Conservation (phyloP, 2,329 filamentous ascomycete species). For the Penicillium crustosum region DNA sequence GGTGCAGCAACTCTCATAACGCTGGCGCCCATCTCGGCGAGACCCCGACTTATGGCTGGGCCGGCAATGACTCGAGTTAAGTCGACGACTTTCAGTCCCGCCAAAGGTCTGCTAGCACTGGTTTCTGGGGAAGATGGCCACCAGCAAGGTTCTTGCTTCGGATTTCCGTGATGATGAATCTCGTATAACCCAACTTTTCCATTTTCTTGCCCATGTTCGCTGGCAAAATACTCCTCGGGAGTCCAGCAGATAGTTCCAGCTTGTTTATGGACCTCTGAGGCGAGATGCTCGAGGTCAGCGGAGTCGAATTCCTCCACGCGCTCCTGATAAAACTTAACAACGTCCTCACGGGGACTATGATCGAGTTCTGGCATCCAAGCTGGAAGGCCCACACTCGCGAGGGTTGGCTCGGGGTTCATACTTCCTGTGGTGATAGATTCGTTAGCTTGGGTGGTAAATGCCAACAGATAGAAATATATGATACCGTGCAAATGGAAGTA, state of each 20-base stretch:
- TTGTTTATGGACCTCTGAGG: too few species aligned
- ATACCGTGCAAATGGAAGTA: background rate
- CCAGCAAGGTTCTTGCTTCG: too few species aligned
- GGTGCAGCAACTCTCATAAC: constrained; percentile 57
- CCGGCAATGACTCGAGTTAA: constrained; percentile 52
- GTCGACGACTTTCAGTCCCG: constrained; percentile 48
- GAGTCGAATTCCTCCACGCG: too few species aligned
- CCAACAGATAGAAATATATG: background rate
- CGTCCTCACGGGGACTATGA: background rate
- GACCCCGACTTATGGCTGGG: constrained; percentile 44
- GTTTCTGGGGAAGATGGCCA: too few species aligned
- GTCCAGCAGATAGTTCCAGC: too few species aligned
- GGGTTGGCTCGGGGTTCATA: background rate
- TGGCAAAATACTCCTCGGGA: too few species aligned
- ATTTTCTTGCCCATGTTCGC: too few species aligned
- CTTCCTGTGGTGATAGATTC: background rate
- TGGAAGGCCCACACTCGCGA: background rate
- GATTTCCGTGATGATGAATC: too few species aligned
- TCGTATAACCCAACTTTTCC: too few species aligned
- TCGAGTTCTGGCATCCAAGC: background rate
- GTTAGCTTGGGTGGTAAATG: background rate
- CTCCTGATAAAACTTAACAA: too few species aligned
- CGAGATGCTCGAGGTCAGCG: too few species aligned
- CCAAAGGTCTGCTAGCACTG: too few species aligned
- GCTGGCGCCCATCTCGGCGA: constrained; percentile 49